A percentile compares a stretch with the other conserved stretches of the same genome.
Evolutionary conservation across 768 basidiomycete genomes (phyloP).

Genomic region (Phylloporus sp.): DNA sequence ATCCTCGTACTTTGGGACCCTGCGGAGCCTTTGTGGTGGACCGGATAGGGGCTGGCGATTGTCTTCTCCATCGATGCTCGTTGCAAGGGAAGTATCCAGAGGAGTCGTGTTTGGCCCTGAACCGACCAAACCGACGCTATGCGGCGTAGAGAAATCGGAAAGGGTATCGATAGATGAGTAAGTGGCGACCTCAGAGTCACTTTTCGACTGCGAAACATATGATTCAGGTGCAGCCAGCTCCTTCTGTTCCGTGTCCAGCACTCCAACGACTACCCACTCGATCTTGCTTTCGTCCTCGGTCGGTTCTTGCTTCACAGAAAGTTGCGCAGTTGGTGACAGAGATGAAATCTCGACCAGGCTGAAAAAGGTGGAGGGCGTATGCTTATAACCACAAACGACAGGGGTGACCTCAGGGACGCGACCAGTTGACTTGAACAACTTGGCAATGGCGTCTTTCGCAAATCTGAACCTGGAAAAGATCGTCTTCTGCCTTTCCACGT

Average conservation of each 20-base stretch:
- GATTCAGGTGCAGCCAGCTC: not conserved
- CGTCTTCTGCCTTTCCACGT: conserved; percentile 3
- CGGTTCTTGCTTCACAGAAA: not conserved
- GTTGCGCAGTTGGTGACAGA: not conserved
- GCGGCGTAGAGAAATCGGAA: not conserved
- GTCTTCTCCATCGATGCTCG: conserved; percentile 15
- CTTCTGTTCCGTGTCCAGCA: not conserved
- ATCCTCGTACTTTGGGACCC: conserved; percentile 15
- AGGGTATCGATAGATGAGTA: conserved; percentile 8
- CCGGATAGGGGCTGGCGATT: not conserved
- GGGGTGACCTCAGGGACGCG: not conserved
- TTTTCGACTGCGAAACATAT: not conserved
- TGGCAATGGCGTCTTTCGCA: conserved; percentile 11
- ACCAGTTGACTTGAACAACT: conserved; percentile 12
- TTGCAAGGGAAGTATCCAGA: conserved; percentile 15
- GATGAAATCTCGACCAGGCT: not conserved
- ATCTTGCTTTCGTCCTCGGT: conserved; percentile 6
- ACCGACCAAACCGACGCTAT: not conserved
- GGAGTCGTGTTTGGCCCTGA: conserved; percentile 1
- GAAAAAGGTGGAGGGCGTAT: not conserved
- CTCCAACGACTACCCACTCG: not conserved
- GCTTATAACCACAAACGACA: too few relatives aligned
- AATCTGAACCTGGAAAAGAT: conserved; percentile 10
- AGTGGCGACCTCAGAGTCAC: not conserved
- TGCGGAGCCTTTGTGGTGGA: conserved; percentile 12